Base-by-base conservation (phyloP, 228 moss, liverwort and hornwort genomes). In the Sphagnum fallax region DNA sequence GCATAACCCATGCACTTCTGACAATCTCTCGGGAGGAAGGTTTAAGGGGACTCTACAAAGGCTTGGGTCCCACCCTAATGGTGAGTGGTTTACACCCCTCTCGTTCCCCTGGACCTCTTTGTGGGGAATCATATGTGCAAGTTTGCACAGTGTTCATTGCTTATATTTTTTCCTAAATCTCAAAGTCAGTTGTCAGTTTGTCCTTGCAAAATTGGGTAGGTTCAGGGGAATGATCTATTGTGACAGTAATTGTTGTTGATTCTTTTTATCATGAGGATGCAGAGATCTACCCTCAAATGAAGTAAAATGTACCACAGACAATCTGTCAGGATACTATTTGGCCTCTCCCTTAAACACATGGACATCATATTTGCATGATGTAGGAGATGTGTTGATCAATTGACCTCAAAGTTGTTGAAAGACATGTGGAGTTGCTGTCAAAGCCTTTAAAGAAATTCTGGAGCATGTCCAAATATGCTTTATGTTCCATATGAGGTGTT, bases 31-130 rank as follows among this genome's bases (percentile, higher is more conserved):
- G 79, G 5, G 97, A 98, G 58, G 92, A 92, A 75, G 90, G 90
- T 67, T 75, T 78, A 50, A 79, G 74, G 73, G 92, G 92, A 18
- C 80, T 98, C 18, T 98, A 98, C 76, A 98, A 98, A 75, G 97
- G 97, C 71, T 79, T 98, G 69, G 93, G 93, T n/a, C 73, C 97
- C n/a, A 93, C 97, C 60, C 77, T 98, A 67, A 77, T 98, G 91
- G 97, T 90, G 84, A 75, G 59, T 65, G 51, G 11, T 16, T 11
- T 16, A 32, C 32, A 32, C 50, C 50, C 8, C 49, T 12, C 47
- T 16, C 48, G 65, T 65, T 6, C 15, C 48, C 9, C 13, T 48
- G 12, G 11, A 60, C 59, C 11, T 15, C 59, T 11, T 60, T 60
- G 59, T 60, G 52, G 7, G 52, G 13, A 66, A 0, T 52, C 47